A percentile compares a stretch with the other conserved stretches of the same genome.
phyloP scores from a whole-genome alignment of 371 early-diverging fungal genomes.

The Rhizopus delemar region DNA sequence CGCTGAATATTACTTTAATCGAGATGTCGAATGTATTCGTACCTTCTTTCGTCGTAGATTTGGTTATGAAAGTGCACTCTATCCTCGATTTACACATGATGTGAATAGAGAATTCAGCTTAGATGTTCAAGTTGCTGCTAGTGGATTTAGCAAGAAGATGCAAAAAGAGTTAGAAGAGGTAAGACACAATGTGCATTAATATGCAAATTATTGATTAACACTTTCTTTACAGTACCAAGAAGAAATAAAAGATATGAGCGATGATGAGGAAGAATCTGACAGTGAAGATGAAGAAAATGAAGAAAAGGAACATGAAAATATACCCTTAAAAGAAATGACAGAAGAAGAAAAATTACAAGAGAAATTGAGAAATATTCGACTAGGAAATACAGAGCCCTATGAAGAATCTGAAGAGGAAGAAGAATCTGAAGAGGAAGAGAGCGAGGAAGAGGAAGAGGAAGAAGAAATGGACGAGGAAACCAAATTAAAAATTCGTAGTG shows the following conservation, averaged over 20 bases:
- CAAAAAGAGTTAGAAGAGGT: constrained; percentile 84
- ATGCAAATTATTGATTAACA: background rate
- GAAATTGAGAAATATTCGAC: constrained; percentile 36
- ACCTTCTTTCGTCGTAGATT: constrained; percentile 90
- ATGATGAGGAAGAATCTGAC: constrained; percentile 38
- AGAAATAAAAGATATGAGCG: constrained; percentile 48
- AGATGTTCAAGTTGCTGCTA: constrained; percentile 94
- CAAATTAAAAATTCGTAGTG: constrained; percentile 28
- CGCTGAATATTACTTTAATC: constrained; percentile 96
- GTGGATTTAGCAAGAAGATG: constrained; percentile 90
- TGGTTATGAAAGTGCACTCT: constrained; percentile 85
- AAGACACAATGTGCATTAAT: constrained; percentile 20
- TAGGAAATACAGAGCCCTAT: constrained; percentile 44
- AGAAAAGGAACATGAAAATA: constrained; percentile 30
- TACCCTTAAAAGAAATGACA: constrained; percentile 24
- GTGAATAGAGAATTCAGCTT: constrained; percentile 82
- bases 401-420: constrained; percentile 33
- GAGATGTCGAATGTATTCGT: constrained; percentile 98
- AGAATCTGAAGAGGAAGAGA: constrained; percentile 31
- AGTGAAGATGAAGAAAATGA: constrained; percentile 31
- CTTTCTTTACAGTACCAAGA: constrained; percentile 42
- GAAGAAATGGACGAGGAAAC: constrained; percentile 31
- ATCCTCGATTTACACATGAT: constrained; percentile 86
- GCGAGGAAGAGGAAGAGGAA: constrained; percentile 25
- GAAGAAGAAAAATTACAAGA: constrained; percentile 32